Evolutionary conservation across 495 filamentous ascomycete species (phyloP).

Genomic region (Parmelia sp.): DNA sequence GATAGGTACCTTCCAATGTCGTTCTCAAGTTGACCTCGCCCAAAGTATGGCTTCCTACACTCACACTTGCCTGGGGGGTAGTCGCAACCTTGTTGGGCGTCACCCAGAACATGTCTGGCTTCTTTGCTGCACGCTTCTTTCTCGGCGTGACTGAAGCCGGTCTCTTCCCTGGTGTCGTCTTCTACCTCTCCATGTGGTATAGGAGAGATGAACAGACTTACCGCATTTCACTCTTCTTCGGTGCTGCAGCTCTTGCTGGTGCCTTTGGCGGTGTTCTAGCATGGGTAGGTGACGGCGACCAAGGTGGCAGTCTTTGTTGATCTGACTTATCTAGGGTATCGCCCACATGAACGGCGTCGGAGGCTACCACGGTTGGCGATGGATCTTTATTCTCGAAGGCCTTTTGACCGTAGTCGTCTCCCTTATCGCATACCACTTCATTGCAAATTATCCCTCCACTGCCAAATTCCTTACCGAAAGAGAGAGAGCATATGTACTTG

Average conservation of each 20-base stretch:
- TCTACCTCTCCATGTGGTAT: slow-evolving; percentile 84
- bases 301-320: not conserved
- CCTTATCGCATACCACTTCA: slow-evolving; percentile 57
- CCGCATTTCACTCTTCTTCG: slow-evolving; percentile 70
- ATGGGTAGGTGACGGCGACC: slow-evolving; percentile 33
- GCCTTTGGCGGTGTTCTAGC: slow-evolving; percentile 76
- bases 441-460: slow-evolving; percentile 65
- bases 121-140: slow-evolving; percentile 58
- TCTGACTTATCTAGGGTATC: slow-evolving; percentile 34
- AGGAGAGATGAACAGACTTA: slow-evolving; percentile 65
- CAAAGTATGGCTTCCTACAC: slow-evolving; percentile 51
- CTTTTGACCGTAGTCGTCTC: slow-evolving; percentile 61
- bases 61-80: slow-evolving; percentile 53
- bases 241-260: slow-evolving; percentile 65
- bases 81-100: slow-evolving; percentile 67
- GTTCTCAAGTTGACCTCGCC: slow-evolving; percentile 66
- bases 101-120: slow-evolving; percentile 58
- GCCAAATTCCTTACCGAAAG: slow-evolving; percentile 60
- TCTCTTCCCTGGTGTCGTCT: slow-evolving; percentile 70
- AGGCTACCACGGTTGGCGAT: slow-evolving; percentile 66
- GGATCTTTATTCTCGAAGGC: slow-evolving; percentile 80
- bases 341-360: slow-evolving; percentile 58
- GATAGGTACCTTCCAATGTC: slow-evolving; percentile 64
- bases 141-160: slow-evolving; percentile 41
- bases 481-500: slow-evolving; percentile 54